These are phyloP conservation scores for Phytophthora rubi DNA, from an alignment of 352 stramenopile genomes.

Conservation along the genomic window DNA sequence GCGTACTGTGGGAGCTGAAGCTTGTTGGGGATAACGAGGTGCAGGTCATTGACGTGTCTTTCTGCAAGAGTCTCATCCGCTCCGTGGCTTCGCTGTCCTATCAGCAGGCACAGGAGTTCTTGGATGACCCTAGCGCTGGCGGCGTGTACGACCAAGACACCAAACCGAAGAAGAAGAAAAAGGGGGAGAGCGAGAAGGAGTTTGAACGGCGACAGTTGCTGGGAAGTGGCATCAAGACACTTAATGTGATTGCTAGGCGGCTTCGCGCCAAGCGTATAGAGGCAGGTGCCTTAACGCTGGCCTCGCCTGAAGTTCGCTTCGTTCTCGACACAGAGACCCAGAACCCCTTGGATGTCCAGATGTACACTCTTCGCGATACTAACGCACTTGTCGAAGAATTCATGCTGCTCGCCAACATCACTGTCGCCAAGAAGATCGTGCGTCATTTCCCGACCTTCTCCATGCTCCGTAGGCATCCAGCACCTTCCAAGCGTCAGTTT, in stretches of 20 bases:
- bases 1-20: conserved; percentile 78
- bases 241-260: conserved; percentile 91
- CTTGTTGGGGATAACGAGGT: conserved; percentile 71
- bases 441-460: conserved; percentile 95
- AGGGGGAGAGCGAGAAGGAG: conserved; percentile 43
- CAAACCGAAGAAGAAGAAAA: conserved; percentile 45
- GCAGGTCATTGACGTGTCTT: conserved; percentile 95
- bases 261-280: conserved; percentile 95
- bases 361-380: conserved; percentile 95
- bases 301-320: conserved; percentile 97
- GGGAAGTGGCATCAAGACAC: conserved; percentile 88
- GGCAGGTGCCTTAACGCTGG: conserved; percentile 96
- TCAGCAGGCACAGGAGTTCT: conserved; percentile 95
- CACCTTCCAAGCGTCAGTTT: conserved; percentile 95
- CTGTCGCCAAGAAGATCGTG: conserved; percentile 95
- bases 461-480: conserved; percentile 94
- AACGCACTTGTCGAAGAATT: conserved; percentile 99
- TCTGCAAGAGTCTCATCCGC: conserved; percentile 98
- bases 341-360: conserved; percentile 98
- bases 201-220: conserved; percentile 56
- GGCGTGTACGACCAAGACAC: conserved; percentile 43
- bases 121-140: conserved; percentile 88
- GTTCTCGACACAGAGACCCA: conserved; percentile 98
- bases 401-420: conserved; percentile 99
- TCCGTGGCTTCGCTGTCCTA: conserved; percentile 97